Conservation (phyloP, 2,329 filamentous ascomycete species). For the Spiromastix sp. region DNA sequence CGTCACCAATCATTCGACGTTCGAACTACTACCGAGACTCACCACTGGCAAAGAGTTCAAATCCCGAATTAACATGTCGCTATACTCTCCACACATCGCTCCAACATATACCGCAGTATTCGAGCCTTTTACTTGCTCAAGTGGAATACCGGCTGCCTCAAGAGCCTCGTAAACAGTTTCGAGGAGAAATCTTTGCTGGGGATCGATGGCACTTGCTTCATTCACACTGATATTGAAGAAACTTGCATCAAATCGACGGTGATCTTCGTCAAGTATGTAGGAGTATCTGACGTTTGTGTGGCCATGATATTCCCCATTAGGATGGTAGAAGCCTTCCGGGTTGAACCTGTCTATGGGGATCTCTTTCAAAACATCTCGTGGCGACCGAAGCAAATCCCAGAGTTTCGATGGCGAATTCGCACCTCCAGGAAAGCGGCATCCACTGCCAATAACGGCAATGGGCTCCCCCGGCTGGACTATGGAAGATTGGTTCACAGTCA, state of each 20-base stretch:
- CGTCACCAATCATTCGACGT: neutral
- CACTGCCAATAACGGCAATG: constrained; percentile 36
- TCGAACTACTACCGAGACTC: neutral
- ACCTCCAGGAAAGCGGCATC: constrained; percentile 35
- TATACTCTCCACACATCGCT: constrained; percentile 17
- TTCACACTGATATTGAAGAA: constrained; percentile 16
- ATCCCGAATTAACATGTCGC: constrained; percentile 11
- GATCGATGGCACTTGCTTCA: constrained; percentile 24
- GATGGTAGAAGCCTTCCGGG: constrained; percentile 14
- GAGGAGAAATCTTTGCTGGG: constrained; percentile 16
- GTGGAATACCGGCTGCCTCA: constrained; percentile 14
- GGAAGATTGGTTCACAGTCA: constrained; percentile 1
- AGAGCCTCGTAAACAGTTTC: constrained; percentile 34
- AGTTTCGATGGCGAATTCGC: constrained; percentile 28
- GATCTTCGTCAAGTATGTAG: constrained; percentile 13
- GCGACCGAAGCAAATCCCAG: constrained; percentile 26
- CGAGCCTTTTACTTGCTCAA: constrained; percentile 15
- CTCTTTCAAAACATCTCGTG: constrained; percentile 9
- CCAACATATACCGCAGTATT: constrained; percentile 20
- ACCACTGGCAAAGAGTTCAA: constrained; percentile 4
- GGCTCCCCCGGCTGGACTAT: constrained; percentile 18
- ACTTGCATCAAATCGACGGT: constrained; percentile 13
- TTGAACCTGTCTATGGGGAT: constrained; percentile 13
- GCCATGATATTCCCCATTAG: constrained; percentile 14
- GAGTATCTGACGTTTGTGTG: constrained; percentile 9